Base-by-base conservation (phyloP, 768 basidiomycete species). In the Galerina marginata region DNA sequence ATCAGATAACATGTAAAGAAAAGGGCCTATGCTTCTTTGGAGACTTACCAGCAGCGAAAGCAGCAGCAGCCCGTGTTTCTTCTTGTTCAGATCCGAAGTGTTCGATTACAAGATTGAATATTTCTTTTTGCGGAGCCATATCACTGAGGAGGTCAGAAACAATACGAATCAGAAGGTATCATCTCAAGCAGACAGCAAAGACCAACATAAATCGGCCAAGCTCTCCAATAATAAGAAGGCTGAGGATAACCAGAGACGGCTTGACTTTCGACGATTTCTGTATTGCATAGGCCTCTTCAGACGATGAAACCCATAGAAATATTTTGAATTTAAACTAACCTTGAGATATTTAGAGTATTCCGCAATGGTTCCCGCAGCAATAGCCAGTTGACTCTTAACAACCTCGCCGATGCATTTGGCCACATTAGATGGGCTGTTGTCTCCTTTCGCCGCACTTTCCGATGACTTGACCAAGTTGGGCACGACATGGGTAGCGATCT, bases 161-260 rank as follows among this genome's bases (percentile, higher is more conserved):
- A 33, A 56, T 55, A 6, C 23, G 14, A 23, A 16, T n/a, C 36
- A 36, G 26, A 23, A 20, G 46, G 57, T 6, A 14, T 36, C 11
- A 64, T 1, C 16, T 6, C 20, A 33, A 37, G n/a, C 14, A 51
- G 26, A 29, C 16, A 4, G 56, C 25, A 54, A 37, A 26, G 14
- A 59, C 69, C 47, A 38, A 97, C 96, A 93, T 88, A 68, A 88
- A 89, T 37, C 96, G 89, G 36, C 96, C 97, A 42, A 99, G 83
- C 73, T 99, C 97, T 48, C 97, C 97, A 51, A 99, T 81, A 42
- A 94, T 90, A 11, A 97, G 79, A 56, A 99, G 80, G 65, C 93
- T 92, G 23, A 99, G 83, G 36, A 94, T 88, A 6, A 93, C 82
- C 42, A 88, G 79, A 1, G 86, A 80, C 15, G 90, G 75, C 63